Percentiles rank a stretch among this genome's conserved stretches.
phyloP scores from a whole-genome alignment of 164 flowering plant genomes.

The Dillenia turbinata region DNA sequence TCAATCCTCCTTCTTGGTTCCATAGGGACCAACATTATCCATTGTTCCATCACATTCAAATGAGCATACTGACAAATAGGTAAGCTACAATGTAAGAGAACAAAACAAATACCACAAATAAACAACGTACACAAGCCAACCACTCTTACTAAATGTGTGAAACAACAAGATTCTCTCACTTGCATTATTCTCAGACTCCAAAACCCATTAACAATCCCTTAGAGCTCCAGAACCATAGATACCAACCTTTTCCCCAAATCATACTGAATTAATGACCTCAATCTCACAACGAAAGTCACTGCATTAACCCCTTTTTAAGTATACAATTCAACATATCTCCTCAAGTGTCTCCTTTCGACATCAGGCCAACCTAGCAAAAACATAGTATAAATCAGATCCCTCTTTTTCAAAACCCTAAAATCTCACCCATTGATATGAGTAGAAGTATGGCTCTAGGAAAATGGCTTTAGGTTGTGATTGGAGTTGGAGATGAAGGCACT shows the following conservation, averaged over 20 bases:
- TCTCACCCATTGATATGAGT: constrained; percentile 5
- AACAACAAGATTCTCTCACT: constrained; percentile 63
- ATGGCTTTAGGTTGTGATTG: constrained; percentile 10
- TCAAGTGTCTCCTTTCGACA: constrained; percentile 71
- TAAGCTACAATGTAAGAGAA: neutral
- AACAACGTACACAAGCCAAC: constrained; percentile 78
- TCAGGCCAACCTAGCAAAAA: constrained; percentile 96
- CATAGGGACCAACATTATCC: too few relatives aligned
- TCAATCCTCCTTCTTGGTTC: too few relatives aligned
- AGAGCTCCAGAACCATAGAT: constrained; percentile 33
- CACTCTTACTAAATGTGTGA: constrained; percentile 93
- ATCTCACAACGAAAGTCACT: constrained; percentile 17
- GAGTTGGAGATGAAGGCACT: constrained; percentile 8
- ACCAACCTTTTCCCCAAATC: constrained; percentile 62
- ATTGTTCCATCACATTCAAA: neutral
- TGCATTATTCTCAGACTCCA: constrained; percentile 41
- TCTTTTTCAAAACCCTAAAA: constrained; percentile 2
- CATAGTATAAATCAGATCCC: constrained; percentile 37
- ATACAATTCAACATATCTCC: constrained; percentile 77
- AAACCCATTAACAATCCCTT: constrained; percentile 63
- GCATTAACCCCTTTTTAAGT: constrained; percentile 59
- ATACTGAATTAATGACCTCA: constrained; percentile 25
- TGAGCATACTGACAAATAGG: neutral
- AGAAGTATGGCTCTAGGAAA: constrained; percentile 30
- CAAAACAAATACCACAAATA: neutral